Conservation (phyloP, 2,329 filamentous ascomycete genomes). For the Fusarium nematophilum region DNA sequence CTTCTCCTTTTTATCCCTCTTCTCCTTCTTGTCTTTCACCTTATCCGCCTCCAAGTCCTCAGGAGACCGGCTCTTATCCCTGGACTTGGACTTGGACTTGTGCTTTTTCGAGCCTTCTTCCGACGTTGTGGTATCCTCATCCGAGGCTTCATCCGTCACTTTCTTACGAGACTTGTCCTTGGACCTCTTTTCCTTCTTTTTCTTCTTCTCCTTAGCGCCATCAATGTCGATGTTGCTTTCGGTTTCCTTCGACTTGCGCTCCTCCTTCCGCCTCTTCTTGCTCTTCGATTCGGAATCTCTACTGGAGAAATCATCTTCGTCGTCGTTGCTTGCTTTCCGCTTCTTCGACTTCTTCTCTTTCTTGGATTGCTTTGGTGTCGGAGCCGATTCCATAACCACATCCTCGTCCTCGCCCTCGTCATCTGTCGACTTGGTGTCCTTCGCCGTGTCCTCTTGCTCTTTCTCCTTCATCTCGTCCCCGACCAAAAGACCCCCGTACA, state of each 20-base stretch:
- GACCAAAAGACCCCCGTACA: slow-evolving; percentile 80
- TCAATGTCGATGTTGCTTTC: slow-evolving; percentile 31
- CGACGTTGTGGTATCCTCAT: slow-evolving; percentile 37
- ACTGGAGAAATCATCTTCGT: slow-evolving; percentile 44
- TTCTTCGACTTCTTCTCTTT: slow-evolving; percentile 63
- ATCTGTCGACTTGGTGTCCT: slow-evolving; percentile 18
- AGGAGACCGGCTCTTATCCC: slow-evolving; percentile 42
- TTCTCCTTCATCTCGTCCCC: slow-evolving; percentile 65
- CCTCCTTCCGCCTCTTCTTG: slow-evolving; percentile 53
- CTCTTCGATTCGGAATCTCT: slow-evolving; percentile 48
- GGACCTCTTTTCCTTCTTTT: slow-evolving; percentile 53
- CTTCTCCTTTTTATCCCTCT: slow-evolving; percentile 57
- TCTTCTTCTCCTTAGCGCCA: slow-evolving; percentile 40
- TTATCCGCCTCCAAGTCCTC: slow-evolving; percentile 44
- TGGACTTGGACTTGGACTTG: slow-evolving; percentile 45
- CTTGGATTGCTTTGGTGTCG: slow-evolving; percentile 45
- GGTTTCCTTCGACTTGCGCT: slow-evolving; percentile 48
- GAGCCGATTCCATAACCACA: slow-evolving; percentile 37
- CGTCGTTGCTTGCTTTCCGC: slow-evolving; percentile 57
- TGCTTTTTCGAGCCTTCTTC: slow-evolving; percentile 48
- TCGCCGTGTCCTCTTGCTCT: slow-evolving; percentile 29
- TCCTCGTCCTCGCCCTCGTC: slow-evolving; percentile 30
- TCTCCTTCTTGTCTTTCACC: slow-evolving; percentile 50
- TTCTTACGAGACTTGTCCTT: slow-evolving; percentile 52
- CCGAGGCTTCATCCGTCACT: slow-evolving; percentile 29